Percentiles rank a stretch among this genome's conserved stretches.
These are phyloP conservation scores for Pneumocystis sp. DNA, from an alignment of 1,139 yeast species.

Conservation along the genomic window DNA sequence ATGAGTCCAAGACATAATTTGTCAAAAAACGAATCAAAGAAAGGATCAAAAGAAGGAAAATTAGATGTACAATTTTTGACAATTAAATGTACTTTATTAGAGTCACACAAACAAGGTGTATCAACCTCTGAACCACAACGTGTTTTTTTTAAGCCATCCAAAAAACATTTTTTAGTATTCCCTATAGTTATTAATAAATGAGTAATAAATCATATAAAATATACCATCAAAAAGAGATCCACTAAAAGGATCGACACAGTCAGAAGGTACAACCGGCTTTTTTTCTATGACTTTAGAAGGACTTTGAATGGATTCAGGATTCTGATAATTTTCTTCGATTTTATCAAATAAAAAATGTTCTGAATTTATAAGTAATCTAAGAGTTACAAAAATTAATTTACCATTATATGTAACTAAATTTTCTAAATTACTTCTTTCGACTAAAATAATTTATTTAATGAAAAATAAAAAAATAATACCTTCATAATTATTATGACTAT, in stretches of 20 bases:
- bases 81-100: not conserved
- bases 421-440: too few species aligned
- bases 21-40: not conserved
- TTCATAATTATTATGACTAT: too few species aligned
- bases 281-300: too few species aligned
- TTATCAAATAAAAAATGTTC: not conserved
- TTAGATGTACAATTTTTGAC: not conserved
- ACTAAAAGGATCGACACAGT: not conserved
- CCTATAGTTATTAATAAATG: not conserved
- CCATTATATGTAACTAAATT: too few species aligned
- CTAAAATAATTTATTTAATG: too few species aligned
- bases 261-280: not conserved
- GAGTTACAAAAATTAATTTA: too few species aligned
- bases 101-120: not conserved
- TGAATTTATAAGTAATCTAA: too few species aligned
- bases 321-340: too few species aligned
- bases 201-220: not conserved
- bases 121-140: not conserved
- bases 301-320: too few species aligned
- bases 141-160: not conserved
- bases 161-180: not conserved
- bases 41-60: not conserved
- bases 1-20: not conserved
- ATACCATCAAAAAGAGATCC: not conserved
- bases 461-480: too few species aligned